phyloP scores from a whole-genome alignment of 2,329 filamentous ascomycete species.

The Tolypocladium ovalisporum region DNA sequence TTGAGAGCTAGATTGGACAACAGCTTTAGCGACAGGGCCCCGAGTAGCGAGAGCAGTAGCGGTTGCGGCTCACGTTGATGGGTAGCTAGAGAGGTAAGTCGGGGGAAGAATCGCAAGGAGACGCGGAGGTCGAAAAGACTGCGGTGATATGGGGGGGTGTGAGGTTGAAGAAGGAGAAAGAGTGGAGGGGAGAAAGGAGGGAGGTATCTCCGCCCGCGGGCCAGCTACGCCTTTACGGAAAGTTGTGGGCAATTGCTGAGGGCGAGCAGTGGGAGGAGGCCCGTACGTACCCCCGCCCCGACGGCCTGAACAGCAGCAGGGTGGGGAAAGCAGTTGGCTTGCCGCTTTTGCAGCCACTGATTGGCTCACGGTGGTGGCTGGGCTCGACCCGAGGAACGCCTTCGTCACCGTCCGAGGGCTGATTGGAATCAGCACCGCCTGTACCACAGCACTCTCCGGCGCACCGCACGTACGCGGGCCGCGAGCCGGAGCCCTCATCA shows the following conservation, averaged over 20 bases:
- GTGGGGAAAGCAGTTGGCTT: slow-evolving; percentile 5
- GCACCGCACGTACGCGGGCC: too few relatives aligned
- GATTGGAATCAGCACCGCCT: not conserved
- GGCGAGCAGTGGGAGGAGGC: not conserved
- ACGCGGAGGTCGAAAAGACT: slow-evolving; percentile 6
- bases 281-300: not conserved
- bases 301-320: not conserved
- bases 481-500: too few relatives aligned
- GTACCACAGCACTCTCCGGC: not conserved
- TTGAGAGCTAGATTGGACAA: slow-evolving; percentile 17
- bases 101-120: slow-evolving; percentile 10
- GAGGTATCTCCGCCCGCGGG: slow-evolving; percentile 6
- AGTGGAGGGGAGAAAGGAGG: slow-evolving; percentile 21
- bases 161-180: slow-evolving; percentile 20
- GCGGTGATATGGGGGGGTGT: slow-evolving; percentile 9
- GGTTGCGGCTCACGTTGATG: slow-evolving; percentile 6
- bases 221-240: not conserved
- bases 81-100: slow-evolving; percentile 7
- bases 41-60: slow-evolving; percentile 5
- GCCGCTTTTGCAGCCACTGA: slow-evolving; percentile 20
- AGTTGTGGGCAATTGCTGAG: slow-evolving; percentile 15
- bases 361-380: slow-evolving; percentile 23
- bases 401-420: slow-evolving; percentile 2
- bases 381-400: slow-evolving; percentile 5
- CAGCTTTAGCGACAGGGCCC: slow-evolving; percentile 9